Percentiles rank a stretch among this genome's conserved stretches.
Conservation (phyloP, 2,329 filamentous ascomycete species). For the Fusarium solani-melongenae region DNA sequence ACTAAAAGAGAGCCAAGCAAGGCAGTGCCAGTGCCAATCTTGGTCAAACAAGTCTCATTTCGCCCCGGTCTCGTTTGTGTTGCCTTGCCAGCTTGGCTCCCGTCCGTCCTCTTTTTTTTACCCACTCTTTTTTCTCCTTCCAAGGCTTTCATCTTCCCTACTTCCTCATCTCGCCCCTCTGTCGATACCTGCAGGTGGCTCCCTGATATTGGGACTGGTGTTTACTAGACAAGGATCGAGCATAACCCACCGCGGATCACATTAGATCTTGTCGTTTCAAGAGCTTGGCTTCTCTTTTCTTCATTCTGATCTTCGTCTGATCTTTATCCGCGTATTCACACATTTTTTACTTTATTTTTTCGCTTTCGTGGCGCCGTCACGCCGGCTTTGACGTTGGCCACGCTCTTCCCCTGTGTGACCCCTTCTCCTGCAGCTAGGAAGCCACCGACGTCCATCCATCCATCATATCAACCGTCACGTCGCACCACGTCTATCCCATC, state of each 20-base stretch:
- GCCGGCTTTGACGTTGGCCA: not conserved
- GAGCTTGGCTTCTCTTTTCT: not conserved
- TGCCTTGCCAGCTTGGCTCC: conserved; percentile 1
- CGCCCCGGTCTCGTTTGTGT: conserved; percentile 14
- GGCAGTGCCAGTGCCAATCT: conserved; percentile 36
- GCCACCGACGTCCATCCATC: not conserved
- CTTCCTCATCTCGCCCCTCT: conserved; percentile 23
- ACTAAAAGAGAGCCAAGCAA: conserved; percentile 28
- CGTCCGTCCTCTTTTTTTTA: not conserved
- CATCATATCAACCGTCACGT: not conserved
- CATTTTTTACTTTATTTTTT: not conserved
- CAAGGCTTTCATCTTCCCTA: not conserved
- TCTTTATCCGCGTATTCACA: conserved; percentile 2
- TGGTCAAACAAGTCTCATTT: conserved; percentile 25
- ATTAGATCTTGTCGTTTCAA: conserved; percentile 29
- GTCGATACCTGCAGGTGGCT: conserved; percentile 30
- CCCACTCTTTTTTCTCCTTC: conserved; percentile 10
- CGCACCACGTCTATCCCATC: not conserved
- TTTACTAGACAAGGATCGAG: conserved; percentile 34
- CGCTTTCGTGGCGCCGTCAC: not conserved
- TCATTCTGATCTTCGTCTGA: conserved; percentile 5
- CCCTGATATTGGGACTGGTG: conserved; percentile 19
- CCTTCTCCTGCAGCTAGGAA: not conserved
- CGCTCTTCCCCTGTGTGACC: not conserved
- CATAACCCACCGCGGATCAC: conserved; percentile 25